These are phyloP conservation scores for Choiromyces venosus DNA, from an alignment of 495 filamentous ascomycete species.

Conservation along the genomic window DNA sequence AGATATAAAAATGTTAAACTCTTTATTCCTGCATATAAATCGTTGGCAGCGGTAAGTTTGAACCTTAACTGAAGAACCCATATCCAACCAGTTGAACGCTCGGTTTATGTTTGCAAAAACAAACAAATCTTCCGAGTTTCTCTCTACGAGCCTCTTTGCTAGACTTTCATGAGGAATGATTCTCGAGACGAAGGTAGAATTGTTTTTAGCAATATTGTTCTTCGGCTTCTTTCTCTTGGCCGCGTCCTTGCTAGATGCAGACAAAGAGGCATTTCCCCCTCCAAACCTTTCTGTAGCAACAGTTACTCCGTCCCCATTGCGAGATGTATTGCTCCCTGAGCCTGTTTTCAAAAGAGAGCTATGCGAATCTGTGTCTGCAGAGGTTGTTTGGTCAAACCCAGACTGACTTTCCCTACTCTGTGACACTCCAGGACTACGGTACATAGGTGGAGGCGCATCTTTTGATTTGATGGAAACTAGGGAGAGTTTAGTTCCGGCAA, in stretches of 20 bases:
- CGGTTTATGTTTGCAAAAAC: slow-evolving; percentile 93
- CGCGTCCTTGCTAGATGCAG: slow-evolving; percentile 62
- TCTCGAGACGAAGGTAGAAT: slow-evolving; percentile 90
- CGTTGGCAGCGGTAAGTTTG: slow-evolving; percentile 10
- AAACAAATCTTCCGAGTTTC: slow-evolving; percentile 69
- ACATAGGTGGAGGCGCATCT: slow-evolving; percentile 55
- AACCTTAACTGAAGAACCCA: slow-evolving; percentile 48
- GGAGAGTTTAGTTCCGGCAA: slow-evolving; percentile 79
- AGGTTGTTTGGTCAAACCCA: slow-evolving; percentile 57
- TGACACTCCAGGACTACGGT: slow-evolving; percentile 47
- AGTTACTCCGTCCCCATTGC: slow-evolving; percentile 25
- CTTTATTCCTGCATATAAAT: background rate
- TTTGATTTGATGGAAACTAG: slow-evolving; percentile 62
- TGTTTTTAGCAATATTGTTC: slow-evolving; percentile 95
- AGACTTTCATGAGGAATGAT: slow-evolving; percentile 86
- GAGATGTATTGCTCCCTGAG: slow-evolving; percentile 35
- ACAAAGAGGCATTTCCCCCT: slow-evolving; percentile 73
- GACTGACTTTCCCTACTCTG: slow-evolving; percentile 54
- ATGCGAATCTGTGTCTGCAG: slow-evolving; percentile 50
- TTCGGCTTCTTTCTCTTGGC: slow-evolving; percentile 84
- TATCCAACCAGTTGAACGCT: slow-evolving; percentile 80
- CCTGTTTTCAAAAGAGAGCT: slow-evolving; percentile 30
- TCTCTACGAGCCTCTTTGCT: slow-evolving; percentile 70
- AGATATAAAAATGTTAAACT: slow-evolving; percentile 20
- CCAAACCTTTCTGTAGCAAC: slow-evolving; percentile 55